Base-by-base conservation (phyloP, 169 alveolate species). In the Eimeria sp. region DNA sequence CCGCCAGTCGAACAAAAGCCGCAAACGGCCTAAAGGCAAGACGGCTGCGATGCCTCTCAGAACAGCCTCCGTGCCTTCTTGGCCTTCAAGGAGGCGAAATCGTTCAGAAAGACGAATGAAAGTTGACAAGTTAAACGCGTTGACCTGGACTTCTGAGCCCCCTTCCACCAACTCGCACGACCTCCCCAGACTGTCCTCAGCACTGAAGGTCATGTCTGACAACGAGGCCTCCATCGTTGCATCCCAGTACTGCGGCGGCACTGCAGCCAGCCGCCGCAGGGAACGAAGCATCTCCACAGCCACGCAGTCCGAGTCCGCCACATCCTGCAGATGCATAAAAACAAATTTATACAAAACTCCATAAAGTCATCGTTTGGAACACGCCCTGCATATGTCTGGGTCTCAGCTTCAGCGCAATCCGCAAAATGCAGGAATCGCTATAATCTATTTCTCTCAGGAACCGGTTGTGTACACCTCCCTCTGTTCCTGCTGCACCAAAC, bases 1-100 rank as follows among this genome's bases (percentile, higher is more conserved):
- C 97, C 97, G 62, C 95, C 97, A 87, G 60, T 98, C 99, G 77
- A 98, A 97, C 88, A 98, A 96, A 97, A 98, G 96, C 77, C 99
- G 97, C 95, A 98, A 85, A 60, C 99, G 97, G 30, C 99, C 99
- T 40, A 98, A 95, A 30, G 99, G 99, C 72, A 98, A 95, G 33
- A 98, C 98, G 16, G 99, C 97, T 46, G 98, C 98, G 88, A 98
- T 96, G 27, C 99, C 99, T 85, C 97, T 97, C 83, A 98, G 96
- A 23, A 98, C 91, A 82, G 97, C 97, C 68, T 98, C 97, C 88
- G 97, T 85, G 37, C 98, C 98, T 80, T 95, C 96, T 49, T 97
- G 96, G 43, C 98, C 98, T 95, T 98, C 99, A 68, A 98, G 97
- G 96, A 98, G 97, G 52, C 98, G 97, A 85, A 98, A 98, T 78